A percentile compares a stretch with the other conserved stretches of the same genome.
Evolutionary conservation across 2,329 filamentous ascomycete species (phyloP).

Genomic region (Cordyceps cicadae): DNA sequence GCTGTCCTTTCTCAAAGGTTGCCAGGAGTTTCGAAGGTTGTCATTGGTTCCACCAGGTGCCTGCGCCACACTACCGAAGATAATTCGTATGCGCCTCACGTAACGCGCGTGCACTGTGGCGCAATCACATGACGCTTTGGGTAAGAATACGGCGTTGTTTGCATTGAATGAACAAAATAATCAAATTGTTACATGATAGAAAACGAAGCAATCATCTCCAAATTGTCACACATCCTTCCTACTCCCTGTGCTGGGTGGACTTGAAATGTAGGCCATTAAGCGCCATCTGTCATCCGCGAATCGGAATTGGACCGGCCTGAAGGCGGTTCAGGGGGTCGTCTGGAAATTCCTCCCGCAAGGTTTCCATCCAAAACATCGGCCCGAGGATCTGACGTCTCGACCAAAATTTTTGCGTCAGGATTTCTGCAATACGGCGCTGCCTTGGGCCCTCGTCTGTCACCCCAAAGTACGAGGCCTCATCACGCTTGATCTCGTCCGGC

Average conservation of each 20-base stretch:
- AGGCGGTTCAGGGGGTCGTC: not conserved
- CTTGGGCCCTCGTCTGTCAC: not conserved
- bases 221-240: not conserved
- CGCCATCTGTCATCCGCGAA: not conserved
- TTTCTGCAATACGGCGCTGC: not conserved
- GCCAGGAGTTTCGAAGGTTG: not conserved
- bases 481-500: not conserved
- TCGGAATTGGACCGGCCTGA: not conserved
- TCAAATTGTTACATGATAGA: not conserved
- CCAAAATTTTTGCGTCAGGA: not conserved
- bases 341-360: not conserved
- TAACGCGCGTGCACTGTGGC: not conserved
- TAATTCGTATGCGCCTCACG: not conserved
- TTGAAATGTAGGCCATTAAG: not conserved
- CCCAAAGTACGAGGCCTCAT: not conserved
- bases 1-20: not conserved
- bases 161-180: not conserved
- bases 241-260: not conserved
- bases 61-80: conserved; percentile 4
- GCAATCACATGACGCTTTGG: not conserved
- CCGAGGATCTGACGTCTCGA: not conserved
- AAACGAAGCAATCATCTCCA: not conserved
- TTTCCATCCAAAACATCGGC: not conserved
- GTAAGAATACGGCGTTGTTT: not conserved
- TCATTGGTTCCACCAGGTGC: not conserved